Percentiles rank a stretch among this genome's conserved stretches.
Conservation (phyloP, 176 grass and related monocot species). For the Eleusine coracana region DNA sequence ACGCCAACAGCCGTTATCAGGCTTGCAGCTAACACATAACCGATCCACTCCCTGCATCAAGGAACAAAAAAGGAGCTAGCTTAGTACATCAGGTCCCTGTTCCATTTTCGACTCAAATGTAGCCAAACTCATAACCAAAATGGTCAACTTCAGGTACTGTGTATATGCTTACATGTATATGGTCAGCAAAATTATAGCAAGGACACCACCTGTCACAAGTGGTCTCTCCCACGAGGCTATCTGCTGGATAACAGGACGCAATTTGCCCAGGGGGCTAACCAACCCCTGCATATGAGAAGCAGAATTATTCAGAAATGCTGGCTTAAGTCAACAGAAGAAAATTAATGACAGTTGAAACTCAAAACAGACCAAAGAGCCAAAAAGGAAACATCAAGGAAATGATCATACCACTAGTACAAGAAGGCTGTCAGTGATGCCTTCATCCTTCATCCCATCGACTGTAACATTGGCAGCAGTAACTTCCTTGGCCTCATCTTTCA, state of each 20-base stretch:
- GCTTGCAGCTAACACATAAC: slow-evolving; percentile 43
- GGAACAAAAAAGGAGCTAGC: too few relatives aligned
- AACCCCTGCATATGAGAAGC: slow-evolving; percentile 55
- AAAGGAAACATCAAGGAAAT: neutral
- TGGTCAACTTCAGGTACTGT: neutral
- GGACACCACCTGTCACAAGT: slow-evolving; percentile 30
- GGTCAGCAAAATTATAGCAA: slow-evolving; percentile 43
- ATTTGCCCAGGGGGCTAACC: slow-evolving; percentile 52
- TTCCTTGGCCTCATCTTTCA: slow-evolving; percentile 73
- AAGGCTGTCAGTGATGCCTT: slow-evolving; percentile 82
- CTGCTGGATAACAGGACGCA: slow-evolving; percentile 51
- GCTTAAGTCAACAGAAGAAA: neutral
- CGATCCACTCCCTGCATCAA: slow-evolving; percentile 65
- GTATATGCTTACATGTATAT: slow-evolving; percentile 73
- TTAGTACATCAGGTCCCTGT: too few relatives aligned
- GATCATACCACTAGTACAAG: slow-evolving; percentile 65
- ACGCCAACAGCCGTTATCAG: slow-evolving; percentile 38
- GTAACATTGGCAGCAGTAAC: slow-evolving; percentile 61
- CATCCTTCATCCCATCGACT: slow-evolving; percentile 71
- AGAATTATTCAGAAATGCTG: neutral
- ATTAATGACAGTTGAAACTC: neutral
- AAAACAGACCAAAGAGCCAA: neutral
- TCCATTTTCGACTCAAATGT: neutral
- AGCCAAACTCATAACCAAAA: neutral
- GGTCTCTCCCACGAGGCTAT: slow-evolving; percentile 71